Evolutionary conservation across 1,139 yeast species (phyloP), one percentile per base, ranked within the genome.

Genomic region (Yamadazyma songkhlaensis): DNA sequence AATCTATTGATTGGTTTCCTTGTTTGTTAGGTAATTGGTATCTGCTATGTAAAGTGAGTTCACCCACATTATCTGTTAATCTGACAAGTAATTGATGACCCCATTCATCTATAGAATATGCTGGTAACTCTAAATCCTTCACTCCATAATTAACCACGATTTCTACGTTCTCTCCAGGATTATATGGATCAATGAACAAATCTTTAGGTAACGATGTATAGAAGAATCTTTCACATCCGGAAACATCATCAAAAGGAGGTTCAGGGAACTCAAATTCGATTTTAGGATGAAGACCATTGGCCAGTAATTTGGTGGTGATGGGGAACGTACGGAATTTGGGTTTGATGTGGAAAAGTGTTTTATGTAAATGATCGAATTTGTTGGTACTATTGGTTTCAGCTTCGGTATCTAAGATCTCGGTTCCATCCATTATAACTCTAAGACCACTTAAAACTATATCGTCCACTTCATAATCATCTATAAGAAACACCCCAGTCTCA

Each of bases 41-140:
- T 35, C 74, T 45, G n/a, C 72, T 59, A 48, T 67, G 73, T 12
- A 67, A 43, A 8, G 61, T 60, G 9, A 67, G 46, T 22, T 59
- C 58, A 15, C 32, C n/a, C 2, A 33, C 29, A 29, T 39, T 38
- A 25, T 39, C 38, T 8, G 40, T 36, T 9, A 63, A 46, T 41
- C 65, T 64, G 37, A 69, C 48, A 29, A 71, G 48, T 3, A 67
- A 40, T 41, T 69, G 74, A 39, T 56, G 62, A 0, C 77, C 77
- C 77, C 77, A 71, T 41, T 59, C 59, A 2, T 44, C 36, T 1
- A 68, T 51, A 26, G 57, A 54, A 46, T 71, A 71, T 29, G 55
- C 73, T 0, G 77, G 77, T n/a, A 66, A 51, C 45, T 71, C 77
- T 40, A 71, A 51, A 45, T 71, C 70, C 9, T 50, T 44, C 14